Percentiles rank a stretch among this genome's conserved stretches.
Evolutionary conservation across 2,329 filamentous ascomycete genomes (phyloP).

Genomic region (Fusarium agapanthi): DNA sequence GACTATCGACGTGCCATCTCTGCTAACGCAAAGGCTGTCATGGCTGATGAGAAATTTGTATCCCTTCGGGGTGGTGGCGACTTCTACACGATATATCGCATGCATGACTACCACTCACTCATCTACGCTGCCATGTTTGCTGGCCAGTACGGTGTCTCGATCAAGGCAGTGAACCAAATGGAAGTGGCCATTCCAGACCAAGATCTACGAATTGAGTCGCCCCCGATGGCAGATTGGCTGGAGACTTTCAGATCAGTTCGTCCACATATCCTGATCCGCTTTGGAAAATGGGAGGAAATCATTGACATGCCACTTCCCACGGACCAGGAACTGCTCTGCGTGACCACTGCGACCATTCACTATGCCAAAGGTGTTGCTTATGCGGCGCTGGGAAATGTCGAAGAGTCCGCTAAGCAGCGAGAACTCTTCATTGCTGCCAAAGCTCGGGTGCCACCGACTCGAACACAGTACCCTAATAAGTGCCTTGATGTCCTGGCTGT

Average conservation of each 20-base stretch:
- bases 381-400: constrained; percentile 63
- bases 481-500: constrained; percentile 69
- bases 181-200: constrained; percentile 69
- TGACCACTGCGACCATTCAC: constrained; percentile 71
- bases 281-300: constrained; percentile 75
- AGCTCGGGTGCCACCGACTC: constrained; percentile 59
- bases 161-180: constrained; percentile 66
- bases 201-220: constrained; percentile 54
- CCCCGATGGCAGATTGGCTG: constrained; percentile 79
- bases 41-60: constrained; percentile 72
- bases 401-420: constrained; percentile 60
- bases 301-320: constrained; percentile 62
- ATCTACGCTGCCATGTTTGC: constrained; percentile 82
- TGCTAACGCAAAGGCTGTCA: constrained; percentile 68
- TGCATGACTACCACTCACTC: constrained; percentile 76
- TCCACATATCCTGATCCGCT: constrained; percentile 74
- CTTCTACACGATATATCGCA: constrained; percentile 78
- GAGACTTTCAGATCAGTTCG: constrained; percentile 73
- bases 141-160: constrained; percentile 66
- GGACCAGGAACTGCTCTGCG: constrained; percentile 68
- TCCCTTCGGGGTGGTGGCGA: constrained; percentile 64
- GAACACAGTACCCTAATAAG: constrained; percentile 74
- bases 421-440: constrained; percentile 60
- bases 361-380: constrained; percentile 75
- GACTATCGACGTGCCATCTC: constrained; percentile 71